phyloP scores from a whole-genome alignment of 768 basidiomycete genomes.

The Kwoniella sp. region DNA sequence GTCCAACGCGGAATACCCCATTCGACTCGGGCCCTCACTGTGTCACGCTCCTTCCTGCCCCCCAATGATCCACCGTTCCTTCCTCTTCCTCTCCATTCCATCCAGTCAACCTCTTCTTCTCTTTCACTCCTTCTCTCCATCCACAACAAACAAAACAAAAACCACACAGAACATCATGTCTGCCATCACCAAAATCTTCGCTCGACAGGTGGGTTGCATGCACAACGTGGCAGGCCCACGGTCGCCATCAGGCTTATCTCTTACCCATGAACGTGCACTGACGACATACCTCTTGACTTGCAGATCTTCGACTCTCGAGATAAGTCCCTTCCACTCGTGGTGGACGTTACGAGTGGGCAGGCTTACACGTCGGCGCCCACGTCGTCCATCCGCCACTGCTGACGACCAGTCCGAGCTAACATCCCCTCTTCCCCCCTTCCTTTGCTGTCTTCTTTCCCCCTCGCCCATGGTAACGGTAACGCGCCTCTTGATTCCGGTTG shows the following conservation, averaged over 20 bases:
- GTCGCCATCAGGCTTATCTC: constrained; percentile 15
- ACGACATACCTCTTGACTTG: neutral
- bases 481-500: constrained; percentile 6
- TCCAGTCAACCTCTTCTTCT: neutral
- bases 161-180: constrained; percentile 61
- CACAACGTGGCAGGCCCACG: neutral
- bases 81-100: constrained; percentile 54
- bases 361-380: neutral
- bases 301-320: constrained; percentile 99
- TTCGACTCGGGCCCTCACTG: no score
- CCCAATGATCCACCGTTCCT: neutral
- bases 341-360: neutral
- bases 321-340: constrained; percentile 57
- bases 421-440: constrained; percentile 2
- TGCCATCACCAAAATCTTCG: constrained; percentile 74
- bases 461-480: neutral
- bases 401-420: constrained; percentile 3
- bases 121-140: constrained; percentile 1
- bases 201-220: constrained; percentile 68
- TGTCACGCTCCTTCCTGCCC: no score
- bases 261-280: neutral
- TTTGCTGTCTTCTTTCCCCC: neutral
- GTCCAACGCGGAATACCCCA: no score
- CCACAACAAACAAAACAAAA: neutral
- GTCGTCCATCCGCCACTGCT: neutral